Percentiles rank a stretch among this genome's conserved stretches.
phyloP scores from a whole-genome alignment of 2,329 filamentous ascomycete genomes.

The Pseudocercospora eumusae region DNA sequence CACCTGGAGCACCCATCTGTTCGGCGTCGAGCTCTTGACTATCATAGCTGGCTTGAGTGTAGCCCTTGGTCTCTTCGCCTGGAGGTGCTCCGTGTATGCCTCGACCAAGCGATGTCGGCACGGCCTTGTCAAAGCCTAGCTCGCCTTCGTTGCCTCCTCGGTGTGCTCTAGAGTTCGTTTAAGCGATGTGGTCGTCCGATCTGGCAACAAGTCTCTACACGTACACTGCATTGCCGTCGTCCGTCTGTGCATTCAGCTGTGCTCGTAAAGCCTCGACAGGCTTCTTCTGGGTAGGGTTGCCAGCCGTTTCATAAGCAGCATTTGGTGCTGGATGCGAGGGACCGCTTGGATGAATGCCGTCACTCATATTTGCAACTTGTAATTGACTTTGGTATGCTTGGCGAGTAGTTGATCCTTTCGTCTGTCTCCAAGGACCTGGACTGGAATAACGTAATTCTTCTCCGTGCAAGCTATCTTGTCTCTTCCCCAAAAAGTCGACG shows the following conservation, averaged over 20 bases:
- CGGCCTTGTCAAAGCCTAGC: conserved; percentile 39
- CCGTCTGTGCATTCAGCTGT: conserved; percentile 40
- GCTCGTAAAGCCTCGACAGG: conserved; percentile 43
- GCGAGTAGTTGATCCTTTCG: neutral
- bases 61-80: conserved; percentile 48
- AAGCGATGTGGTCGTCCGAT: neutral
- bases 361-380: conserved; percentile 36
- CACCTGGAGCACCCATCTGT: conserved; percentile 53
- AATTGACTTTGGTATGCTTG: conserved; percentile 7
- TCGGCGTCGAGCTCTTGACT: conserved; percentile 50
- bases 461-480: neutral
- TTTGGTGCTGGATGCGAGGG: conserved; percentile 48
- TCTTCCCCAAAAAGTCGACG: neutral
- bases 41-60: conserved; percentile 46
- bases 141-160: conserved; percentile 44
- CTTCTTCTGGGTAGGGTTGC: conserved; percentile 49
- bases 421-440: no score
- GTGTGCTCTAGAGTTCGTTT: conserved; percentile 33
- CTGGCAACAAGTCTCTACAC: neutral
- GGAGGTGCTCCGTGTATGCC: conserved; percentile 49
- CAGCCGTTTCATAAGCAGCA: conserved; percentile 50
- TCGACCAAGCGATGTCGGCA: conserved; percentile 42
- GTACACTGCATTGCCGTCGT: conserved; percentile 31
- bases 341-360: conserved; percentile 42
- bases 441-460: neutral